Evolutionary conservation across 78 protist species (phyloP).

Genomic region (Monosiga brevicollis): DNA sequence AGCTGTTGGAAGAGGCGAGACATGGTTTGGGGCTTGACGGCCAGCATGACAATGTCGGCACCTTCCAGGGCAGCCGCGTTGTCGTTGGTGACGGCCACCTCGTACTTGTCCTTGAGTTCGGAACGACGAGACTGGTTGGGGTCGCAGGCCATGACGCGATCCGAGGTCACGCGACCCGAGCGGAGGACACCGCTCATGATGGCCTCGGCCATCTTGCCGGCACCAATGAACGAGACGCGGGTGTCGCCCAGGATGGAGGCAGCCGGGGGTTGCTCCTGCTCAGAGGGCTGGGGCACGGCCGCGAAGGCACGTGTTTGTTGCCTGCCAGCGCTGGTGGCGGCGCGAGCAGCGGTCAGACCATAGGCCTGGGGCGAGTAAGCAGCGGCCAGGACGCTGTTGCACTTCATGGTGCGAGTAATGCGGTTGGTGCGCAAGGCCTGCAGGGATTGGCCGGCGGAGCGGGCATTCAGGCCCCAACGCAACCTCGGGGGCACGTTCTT

Average conservation of each 20-base stretch:
- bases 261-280: not conserved
- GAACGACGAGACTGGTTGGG: not conserved
- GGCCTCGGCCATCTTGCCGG: slow-evolving; percentile 2
- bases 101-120: not conserved
- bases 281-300: too few species aligned
- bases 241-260: not conserved
- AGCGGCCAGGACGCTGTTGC: too few species aligned
- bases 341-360: too few species aligned
- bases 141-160: not conserved
- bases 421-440: too few species aligned
- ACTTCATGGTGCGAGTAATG: too few species aligned
- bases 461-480: too few species aligned
- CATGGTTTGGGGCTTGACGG: slow-evolving; percentile 15
- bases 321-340: too few species aligned
- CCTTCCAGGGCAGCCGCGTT: not conserved
- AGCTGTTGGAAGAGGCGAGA: not conserved
- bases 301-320: too few species aligned
- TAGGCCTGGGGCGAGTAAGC: too few species aligned
- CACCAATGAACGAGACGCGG: not conserved
- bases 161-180: not conserved
- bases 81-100: not conserved
- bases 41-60: slow-evolving; percentile 10
- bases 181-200: slow-evolving; percentile 3
- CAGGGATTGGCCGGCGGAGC: too few species aligned
- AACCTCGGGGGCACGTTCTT: too few species aligned